phyloP scores from a whole-genome alignment of 2,329 filamentous ascomycete genomes.

The Alternaria tenuissima region DNA sequence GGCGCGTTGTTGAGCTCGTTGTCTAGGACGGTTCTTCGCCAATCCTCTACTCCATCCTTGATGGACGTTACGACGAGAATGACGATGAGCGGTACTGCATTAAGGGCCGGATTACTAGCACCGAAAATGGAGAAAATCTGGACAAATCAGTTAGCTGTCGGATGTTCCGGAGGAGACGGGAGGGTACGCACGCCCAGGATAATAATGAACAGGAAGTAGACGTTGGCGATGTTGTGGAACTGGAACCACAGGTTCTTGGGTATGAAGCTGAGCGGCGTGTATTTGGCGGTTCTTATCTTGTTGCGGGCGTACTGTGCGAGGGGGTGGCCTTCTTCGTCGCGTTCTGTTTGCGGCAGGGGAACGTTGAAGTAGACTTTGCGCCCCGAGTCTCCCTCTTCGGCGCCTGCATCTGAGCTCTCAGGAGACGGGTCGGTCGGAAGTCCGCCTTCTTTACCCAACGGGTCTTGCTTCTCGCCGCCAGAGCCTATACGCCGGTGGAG shows the following conservation, averaged over 20 bases:
- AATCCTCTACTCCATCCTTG: slow-evolving; percentile 97
- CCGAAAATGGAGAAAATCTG: slow-evolving; percentile 98
- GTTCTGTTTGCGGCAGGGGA: slow-evolving; percentile 75
- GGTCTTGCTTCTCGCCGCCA: slow-evolving; percentile 69
- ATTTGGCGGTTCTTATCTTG: slow-evolving; percentile 98
- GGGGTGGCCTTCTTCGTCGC: slow-evolving; percentile 83
- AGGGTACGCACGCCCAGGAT: slow-evolving; percentile 82
- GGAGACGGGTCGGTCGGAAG: slow-evolving; percentile 54
- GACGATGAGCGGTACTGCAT: slow-evolving; percentile 89
- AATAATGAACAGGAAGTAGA: slow-evolving; percentile 97
- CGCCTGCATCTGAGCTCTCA: slow-evolving; percentile 51
- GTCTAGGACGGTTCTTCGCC: slow-evolving; percentile 87
- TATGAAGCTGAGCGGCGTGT: slow-evolving; percentile 92
- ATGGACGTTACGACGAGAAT: slow-evolving; percentile 88
- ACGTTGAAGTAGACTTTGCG: slow-evolving; percentile 85
- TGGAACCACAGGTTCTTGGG: slow-evolving; percentile 98
- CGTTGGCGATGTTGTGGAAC: slow-evolving; percentile 98
- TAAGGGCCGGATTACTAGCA: slow-evolving; percentile 86
- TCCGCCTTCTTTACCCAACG: slow-evolving; percentile 49
- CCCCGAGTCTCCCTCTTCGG: slow-evolving; percentile 48
- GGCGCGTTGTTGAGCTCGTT: slow-evolving; percentile 96
- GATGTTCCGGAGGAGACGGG: slow-evolving; percentile 15
- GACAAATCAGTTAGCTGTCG: slow-evolving; percentile 24
- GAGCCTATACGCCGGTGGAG: slow-evolving; percentile 68
- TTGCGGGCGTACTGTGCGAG: slow-evolving; percentile 78